phyloP scores from a whole-genome alignment of 208 protist species.

The Trypanosoma cruzi region DNA sequence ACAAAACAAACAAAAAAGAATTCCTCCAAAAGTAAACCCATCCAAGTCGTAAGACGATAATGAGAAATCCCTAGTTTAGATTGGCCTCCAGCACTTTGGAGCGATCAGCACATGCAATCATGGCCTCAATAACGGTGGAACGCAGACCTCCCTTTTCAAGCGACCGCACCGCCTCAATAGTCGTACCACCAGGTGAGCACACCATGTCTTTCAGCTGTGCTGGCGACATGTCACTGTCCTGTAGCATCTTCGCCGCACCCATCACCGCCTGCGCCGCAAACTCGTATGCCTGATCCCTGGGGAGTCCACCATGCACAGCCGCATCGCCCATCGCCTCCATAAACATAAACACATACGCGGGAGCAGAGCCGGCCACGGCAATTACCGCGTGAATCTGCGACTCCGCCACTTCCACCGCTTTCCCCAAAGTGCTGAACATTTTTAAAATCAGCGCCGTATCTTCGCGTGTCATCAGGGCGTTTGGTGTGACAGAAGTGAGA shows the following conservation, averaged over 20 bases:
- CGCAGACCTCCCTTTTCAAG: conserved; percentile 93
- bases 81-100: conserved; percentile 81
- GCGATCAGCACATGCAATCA: conserved; percentile 89
- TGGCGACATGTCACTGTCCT: conserved; percentile 67
- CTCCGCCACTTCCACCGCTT: conserved; percentile 60
- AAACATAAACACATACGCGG: conserved; percentile 96
- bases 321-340: conserved; percentile 97
- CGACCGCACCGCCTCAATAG: conserved; percentile 93
- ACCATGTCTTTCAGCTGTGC: conserved; percentile 93
- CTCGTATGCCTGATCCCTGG: conserved; percentile 76
- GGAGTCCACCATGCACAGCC: conserved; percentile 91
- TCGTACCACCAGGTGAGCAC: conserved; percentile 95
- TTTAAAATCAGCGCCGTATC: conserved; percentile 46
- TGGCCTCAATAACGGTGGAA: conserved; percentile 92
- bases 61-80: conserved; percentile 23
- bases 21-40: background rate
- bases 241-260: conserved; percentile 92
- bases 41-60: background rate
- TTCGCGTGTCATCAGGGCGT: conserved; percentile 38
- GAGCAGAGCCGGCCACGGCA: conserved; percentile 94
- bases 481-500: conserved; percentile 65
- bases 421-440: conserved; percentile 82
- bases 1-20: conserved; percentile 12
- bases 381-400: conserved; percentile 93
- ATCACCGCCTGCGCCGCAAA: conserved; percentile 94